A percentile compares a stretch with the other conserved stretches of the same genome.
Evolutionary conservation across 108 stramenopile species (phyloP).

Genomic region (Cyclotella sp.): DNA sequence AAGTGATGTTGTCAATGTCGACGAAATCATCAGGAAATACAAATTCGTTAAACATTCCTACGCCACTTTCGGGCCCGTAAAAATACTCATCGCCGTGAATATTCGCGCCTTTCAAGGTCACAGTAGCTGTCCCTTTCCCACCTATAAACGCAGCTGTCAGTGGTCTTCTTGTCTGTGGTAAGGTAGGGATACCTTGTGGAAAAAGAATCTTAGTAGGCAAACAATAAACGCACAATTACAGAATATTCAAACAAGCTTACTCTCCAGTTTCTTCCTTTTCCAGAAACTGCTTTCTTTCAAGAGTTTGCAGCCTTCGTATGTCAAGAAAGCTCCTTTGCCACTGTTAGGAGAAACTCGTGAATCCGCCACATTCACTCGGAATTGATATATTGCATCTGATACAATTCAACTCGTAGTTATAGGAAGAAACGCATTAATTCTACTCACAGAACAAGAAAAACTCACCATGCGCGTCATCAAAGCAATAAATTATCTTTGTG

Average conservation of each 20-base stretch:
- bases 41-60: slow-evolving; percentile 30
- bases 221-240: not conserved
- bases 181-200: slow-evolving; percentile 1
- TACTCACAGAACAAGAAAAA: not conserved
- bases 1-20: slow-evolving; percentile 42
- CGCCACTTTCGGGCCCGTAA: slow-evolving; percentile 28
- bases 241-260: not conserved
- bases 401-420: not conserved
- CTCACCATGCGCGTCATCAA: slow-evolving; percentile 23
- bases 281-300: slow-evolving; percentile 33
- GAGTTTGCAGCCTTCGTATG: slow-evolving; percentile 42
- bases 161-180: slow-evolving; percentile 21
- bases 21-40: slow-evolving; percentile 37
- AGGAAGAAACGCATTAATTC: not conserved
- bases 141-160: slow-evolving; percentile 25
- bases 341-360: slow-evolving; percentile 26
- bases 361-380: slow-evolving; percentile 26
- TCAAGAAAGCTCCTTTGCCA: slow-evolving; percentile 54
- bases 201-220: not conserved
- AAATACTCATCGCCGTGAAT: slow-evolving; percentile 37
- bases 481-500: slow-evolving; percentile 20
- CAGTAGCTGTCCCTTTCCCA: slow-evolving; percentile 1
- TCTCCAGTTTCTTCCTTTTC: slow-evolving; percentile 13
- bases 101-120: slow-evolving; percentile 28
- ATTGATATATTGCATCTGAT: slow-evolving; percentile 46